phyloP scores from a whole-genome alignment of 306 rosid species.

The Quercus alba region DNA sequence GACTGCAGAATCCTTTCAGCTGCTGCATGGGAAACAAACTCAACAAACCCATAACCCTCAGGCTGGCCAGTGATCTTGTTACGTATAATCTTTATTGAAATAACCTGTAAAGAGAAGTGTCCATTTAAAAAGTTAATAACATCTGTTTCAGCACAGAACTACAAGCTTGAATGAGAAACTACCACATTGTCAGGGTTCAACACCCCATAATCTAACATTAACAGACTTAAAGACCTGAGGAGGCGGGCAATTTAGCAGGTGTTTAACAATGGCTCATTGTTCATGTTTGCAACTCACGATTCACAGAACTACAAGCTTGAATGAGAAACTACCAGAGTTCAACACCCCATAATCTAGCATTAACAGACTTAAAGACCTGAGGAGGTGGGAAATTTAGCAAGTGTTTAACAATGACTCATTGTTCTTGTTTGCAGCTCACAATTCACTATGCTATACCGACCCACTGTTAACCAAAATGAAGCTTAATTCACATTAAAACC shows the following conservation, averaged over 20 bases:
- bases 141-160: background rate
- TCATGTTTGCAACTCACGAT: background rate
- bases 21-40: slow-evolving; percentile 80
- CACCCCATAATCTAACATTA: background rate
- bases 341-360: background rate
- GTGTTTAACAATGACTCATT: background rate
- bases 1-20: slow-evolving; percentile 77
- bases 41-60: slow-evolving; percentile 88
- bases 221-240: background rate
- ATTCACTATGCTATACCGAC: background rate
- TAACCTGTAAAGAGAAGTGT: slow-evolving; percentile 33
- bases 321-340: background rate
- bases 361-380: background rate
- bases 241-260: background rate
- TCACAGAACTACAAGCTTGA: background rate
- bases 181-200: too few species aligned
- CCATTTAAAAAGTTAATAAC: background rate
- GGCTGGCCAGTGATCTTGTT: slow-evolving; percentile 83
- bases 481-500: background rate
- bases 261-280: background rate
- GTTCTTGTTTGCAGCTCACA: background rate
- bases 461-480: background rate
- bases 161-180: slow-evolving; percentile 7
- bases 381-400: background rate
- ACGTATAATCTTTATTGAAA: slow-evolving; percentile 85